These are phyloP conservation scores for Tylopilus vinaceipallidus DNA, from an alignment of 768 basidiomycete genomes.

Conservation along the genomic window DNA sequence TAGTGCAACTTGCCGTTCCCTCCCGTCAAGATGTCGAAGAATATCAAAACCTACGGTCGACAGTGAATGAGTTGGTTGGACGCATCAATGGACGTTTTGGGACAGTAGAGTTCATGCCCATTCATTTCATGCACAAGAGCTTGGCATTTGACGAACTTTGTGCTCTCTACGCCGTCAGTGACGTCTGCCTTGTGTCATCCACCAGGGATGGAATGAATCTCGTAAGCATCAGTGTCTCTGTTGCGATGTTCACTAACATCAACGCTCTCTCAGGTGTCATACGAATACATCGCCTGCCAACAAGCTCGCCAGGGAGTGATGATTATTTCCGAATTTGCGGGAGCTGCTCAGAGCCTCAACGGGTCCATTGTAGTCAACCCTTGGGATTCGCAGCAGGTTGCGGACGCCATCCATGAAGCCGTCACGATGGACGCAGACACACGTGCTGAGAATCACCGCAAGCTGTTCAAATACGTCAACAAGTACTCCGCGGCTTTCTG, in stretches of 20 bases:
- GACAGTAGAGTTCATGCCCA: constrained; percentile 99
- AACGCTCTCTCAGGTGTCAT: constrained; percentile 72
- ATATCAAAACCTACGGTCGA: constrained; percentile 94
- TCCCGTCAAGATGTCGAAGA: constrained; percentile 99
- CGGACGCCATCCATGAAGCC: constrained; percentile 94
- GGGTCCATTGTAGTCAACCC: constrained; percentile 98
- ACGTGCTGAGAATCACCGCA: constrained; percentile 90
- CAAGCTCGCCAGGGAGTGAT: constrained; percentile 91
- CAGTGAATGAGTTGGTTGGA: constrained; percentile 96
- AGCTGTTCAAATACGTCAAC: constrained; percentile 94
- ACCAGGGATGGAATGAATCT: constrained; percentile 99
- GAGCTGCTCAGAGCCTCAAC: constrained; percentile 93
- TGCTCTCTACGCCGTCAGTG: constrained; percentile 95
- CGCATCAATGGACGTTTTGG: constrained; percentile 99
- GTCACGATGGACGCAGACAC: constrained; percentile 82
- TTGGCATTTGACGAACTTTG: constrained; percentile 92
- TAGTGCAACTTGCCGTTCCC: constrained; percentile 96
- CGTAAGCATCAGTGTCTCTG: constrained; percentile 45
- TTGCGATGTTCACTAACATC: constrained; percentile 9
- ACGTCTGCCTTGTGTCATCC: constrained; percentile 92
- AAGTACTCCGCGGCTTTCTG: constrained; percentile 93
- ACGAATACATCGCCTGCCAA: constrained; percentile 97
- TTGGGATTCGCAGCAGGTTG: constrained; percentile 98
- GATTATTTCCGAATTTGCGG: constrained; percentile 98
- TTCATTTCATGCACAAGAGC: constrained; percentile 98